Base-by-base conservation (phyloP, 345 rosid genomes). In the Populus simonii region DNA sequence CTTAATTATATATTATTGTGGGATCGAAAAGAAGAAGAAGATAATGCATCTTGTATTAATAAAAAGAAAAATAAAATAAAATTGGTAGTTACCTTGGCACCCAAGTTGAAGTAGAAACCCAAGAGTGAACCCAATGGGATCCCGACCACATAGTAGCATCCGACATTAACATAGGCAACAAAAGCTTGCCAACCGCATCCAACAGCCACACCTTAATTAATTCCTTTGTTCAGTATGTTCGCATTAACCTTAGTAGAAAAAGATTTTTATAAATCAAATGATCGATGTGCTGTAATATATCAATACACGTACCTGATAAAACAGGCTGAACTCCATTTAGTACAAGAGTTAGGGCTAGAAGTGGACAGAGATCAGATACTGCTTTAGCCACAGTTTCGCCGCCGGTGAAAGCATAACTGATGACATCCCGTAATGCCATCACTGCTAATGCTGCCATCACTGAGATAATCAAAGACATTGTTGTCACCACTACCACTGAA, bases 141-240 rank as follows among this genome's bases (percentile, higher is more conserved):
- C 7, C 96, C 96, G 15, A 93, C 79, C n/a, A 85, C 76, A 67
- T 92, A 90, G 62, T 89, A 93, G 29, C 96, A 93, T 27, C 88
- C 98, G 0, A 89, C 80, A 18, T 93, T 93, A 10, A 93, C 90
- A 71, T 88, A 91, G 0, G 96, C 98, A 17, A 92, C 96, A 75
- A 85, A 87, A 23, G 86, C 76, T 87, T 90, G 96, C 96, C 97
- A 91, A 39, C 96, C 97, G 16, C 96, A 91, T 49, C 97, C 97
- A 72, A 93, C 96, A 47, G 95, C 95, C 72, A 90, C 95, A 51
- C 97, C 97, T 90, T 69, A 25, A 71, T 53, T 18, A 41, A 66
- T 12, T 10, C 18, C 68, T 31, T 15, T 41, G 45, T 41, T 66
- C 13, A 31, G 39, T 6, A 31, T 13, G 9, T 1, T 16, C 8